phyloP scores from a whole-genome alignment of 2,329 filamentous ascomycete genomes.

The Polychaeton citri region DNA sequence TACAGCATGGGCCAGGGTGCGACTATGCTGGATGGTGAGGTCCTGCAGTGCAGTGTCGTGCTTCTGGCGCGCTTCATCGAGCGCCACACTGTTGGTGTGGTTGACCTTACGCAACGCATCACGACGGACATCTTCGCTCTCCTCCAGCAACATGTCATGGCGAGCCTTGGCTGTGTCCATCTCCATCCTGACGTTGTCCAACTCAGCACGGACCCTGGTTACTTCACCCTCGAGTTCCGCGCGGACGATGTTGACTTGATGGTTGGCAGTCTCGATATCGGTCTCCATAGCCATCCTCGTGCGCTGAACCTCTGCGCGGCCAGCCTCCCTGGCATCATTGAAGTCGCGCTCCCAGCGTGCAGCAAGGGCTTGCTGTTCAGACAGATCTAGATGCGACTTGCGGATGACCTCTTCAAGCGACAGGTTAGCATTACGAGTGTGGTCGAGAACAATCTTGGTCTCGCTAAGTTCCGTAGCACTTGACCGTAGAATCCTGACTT shows the following conservation, averaged over 20 bases:
- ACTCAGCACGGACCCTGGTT: slow-evolving; percentile 54
- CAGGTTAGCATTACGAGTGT: slow-evolving; percentile 12
- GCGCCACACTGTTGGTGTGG: slow-evolving; percentile 35
- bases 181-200: slow-evolving; percentile 67
- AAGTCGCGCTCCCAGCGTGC: slow-evolving; percentile 68
- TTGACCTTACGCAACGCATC: slow-evolving; percentile 42
- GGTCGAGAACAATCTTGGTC: slow-evolving; percentile 58
- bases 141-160: slow-evolving; percentile 73
- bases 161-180: slow-evolving; percentile 68
- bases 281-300: slow-evolving; percentile 65
- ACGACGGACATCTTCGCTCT: slow-evolving; percentile 57
- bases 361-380: slow-evolving; percentile 56
- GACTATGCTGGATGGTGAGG: slow-evolving; percentile 49
- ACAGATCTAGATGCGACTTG: slow-evolving; percentile 43
- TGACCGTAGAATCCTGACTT: slow-evolving; percentile 31
- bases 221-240: slow-evolving; percentile 73
- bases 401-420: slow-evolving; percentile 16
- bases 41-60: slow-evolving; percentile 30
- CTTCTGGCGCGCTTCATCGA: slow-evolving; percentile 45
- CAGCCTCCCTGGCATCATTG: slow-evolving; percentile 68
- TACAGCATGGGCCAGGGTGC: slow-evolving; percentile 31
- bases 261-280: slow-evolving; percentile 71
- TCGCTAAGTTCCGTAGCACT: slow-evolving; percentile 66
- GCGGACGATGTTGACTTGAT: slow-evolving; percentile 71
- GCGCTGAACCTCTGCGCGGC: slow-evolving; percentile 66